Percentiles rank a stretch among this genome's conserved stretches.
Evolutionary conservation across 305 asterid genomes (phyloP).

Genomic region (Fraxinus xanthoxyloides): DNA sequence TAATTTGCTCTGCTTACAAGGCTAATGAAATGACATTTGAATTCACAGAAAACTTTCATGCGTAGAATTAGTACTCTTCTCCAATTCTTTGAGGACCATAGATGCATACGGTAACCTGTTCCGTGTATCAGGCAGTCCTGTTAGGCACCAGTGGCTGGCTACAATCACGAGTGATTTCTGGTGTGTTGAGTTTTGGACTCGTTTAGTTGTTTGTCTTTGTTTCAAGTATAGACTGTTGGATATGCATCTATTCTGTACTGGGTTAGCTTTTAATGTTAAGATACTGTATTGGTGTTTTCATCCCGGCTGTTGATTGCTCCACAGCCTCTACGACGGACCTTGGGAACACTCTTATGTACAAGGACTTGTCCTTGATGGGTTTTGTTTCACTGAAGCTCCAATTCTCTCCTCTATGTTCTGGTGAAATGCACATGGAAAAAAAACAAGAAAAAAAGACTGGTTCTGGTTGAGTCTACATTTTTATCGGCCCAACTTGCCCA

Average conservation of each 20-base stretch:
- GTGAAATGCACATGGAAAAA: slow-evolving; percentile 24
- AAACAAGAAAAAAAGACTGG: slow-evolving; percentile 21
- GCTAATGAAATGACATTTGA: not conserved
- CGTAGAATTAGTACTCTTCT: not conserved
- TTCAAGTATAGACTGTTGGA: slow-evolving; percentile 14
- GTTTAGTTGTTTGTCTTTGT: not conserved
- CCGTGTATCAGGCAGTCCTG: slow-evolving; percentile 30
- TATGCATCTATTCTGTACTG: slow-evolving; percentile 20
- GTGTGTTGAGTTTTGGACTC: slow-evolving; percentile 16
- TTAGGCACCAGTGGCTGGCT: slow-evolving; percentile 27
- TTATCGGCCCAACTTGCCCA: slow-evolving; percentile 24
- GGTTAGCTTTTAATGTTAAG: slow-evolving; percentile 22
- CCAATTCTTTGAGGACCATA: slow-evolving; percentile 6
- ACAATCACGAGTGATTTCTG: slow-evolving; percentile 14
- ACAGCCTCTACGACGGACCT: slow-evolving; percentile 5
- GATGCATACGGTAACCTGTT: slow-evolving; percentile 22
- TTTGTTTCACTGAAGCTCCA: slow-evolving; percentile 21
- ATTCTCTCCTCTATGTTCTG: slow-evolving; percentile 16
- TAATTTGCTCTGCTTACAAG: no score
- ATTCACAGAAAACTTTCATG: not conserved
- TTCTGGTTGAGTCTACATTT: slow-evolving; percentile 17
- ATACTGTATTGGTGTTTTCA: slow-evolving; percentile 14
- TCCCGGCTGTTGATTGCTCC: slow-evolving; percentile 1
- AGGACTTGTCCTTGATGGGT: slow-evolving; percentile 7
- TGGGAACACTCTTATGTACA: not conserved